These are phyloP conservation scores for Penicillium manginii DNA, from an alignment of 495 filamentous ascomycete genomes.

Conservation along the genomic window DNA sequence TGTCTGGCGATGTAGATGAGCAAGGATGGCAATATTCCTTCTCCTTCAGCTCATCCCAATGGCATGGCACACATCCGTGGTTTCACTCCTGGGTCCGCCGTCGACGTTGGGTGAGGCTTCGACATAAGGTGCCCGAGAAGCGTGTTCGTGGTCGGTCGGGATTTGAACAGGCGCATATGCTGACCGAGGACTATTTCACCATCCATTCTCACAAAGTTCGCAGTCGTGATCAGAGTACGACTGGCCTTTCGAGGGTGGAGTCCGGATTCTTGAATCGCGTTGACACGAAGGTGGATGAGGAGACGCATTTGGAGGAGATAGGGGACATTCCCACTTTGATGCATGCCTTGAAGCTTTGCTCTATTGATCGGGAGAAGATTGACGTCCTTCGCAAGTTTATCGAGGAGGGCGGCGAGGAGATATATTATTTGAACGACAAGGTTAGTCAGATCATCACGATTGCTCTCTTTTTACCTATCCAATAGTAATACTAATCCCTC, in stretches of 20 bases:
- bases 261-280: conserved; percentile 38
- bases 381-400: conserved; percentile 80
- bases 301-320: conserved; percentile 58
- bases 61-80: conserved; percentile 92
- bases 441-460: conserved; percentile 32
- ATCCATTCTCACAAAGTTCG: conserved; percentile 59
- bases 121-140: conserved; percentile 58
- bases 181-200: conserved; percentile 87
- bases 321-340: conserved; percentile 68
- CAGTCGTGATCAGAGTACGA: conserved; percentile 45
- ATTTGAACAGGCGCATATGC: conserved; percentile 58
- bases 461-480: neutral
- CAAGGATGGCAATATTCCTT: conserved; percentile 97
- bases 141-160: conserved; percentile 31
- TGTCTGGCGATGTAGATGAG: conserved; percentile 83
- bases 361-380: conserved; percentile 90
- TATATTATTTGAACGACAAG: conserved; percentile 73
- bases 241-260: conserved; percentile 32
- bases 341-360: conserved; percentile 60
- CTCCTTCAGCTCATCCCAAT: conserved; percentile 78
- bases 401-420: conserved; percentile 75
- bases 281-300: conserved; percentile 35
- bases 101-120: conserved; percentile 83
- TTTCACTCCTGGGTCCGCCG: conserved; percentile 90
- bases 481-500: conserved; percentile 14